Evolutionary conservation across 2,329 filamentous ascomycete genomes (phyloP).

Genomic region (Diaporthe longicolla): DNA sequence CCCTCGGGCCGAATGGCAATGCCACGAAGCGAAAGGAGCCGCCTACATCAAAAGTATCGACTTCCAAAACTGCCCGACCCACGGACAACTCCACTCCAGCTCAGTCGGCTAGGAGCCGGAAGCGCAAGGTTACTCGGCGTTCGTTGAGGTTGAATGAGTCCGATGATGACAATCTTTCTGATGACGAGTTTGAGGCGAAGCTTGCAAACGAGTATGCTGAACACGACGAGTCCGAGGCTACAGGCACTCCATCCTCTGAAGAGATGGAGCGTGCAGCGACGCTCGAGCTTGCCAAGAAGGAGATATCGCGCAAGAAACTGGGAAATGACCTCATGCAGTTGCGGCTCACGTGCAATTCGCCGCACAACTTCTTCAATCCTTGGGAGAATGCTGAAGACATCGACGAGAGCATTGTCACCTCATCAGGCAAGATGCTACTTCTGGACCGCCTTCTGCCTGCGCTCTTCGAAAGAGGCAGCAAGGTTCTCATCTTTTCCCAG

Average conservation of each 20-base stretch:
- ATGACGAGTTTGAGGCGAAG: conserved; percentile 86
- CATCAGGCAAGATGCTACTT: conserved; percentile 95
- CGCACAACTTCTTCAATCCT: conserved; percentile 97
- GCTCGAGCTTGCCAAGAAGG: conserved; percentile 84
- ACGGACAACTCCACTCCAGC: conserved; percentile 82
- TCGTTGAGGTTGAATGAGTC: conserved; percentile 70
- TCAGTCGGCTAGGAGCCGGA: conserved; percentile 62
- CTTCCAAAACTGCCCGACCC: conserved; percentile 79
- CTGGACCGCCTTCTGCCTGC: conserved; percentile 86
- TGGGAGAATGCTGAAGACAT: conserved; percentile 75
- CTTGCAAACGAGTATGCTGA: conserved; percentile 73
- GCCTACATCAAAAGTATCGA: conserved; percentile 50
- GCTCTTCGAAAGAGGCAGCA: conserved; percentile 82
- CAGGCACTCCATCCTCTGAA: conserved; percentile 58
- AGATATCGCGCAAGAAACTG: conserved; percentile 91
- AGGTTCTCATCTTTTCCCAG: conserved; percentile 95
- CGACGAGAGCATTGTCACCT: conserved; percentile 86
- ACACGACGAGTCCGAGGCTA: conserved; percentile 53
- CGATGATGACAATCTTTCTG: conserved; percentile 78
- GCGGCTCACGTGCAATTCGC: conserved; percentile 91
- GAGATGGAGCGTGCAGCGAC: conserved; percentile 77
- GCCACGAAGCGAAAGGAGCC: conserved; percentile 55
- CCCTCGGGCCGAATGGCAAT: conserved; percentile 42
- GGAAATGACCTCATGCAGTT: conserved; percentile 95
- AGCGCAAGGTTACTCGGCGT: conserved; percentile 62